Percentiles rank a stretch among this genome's conserved stretches.
phyloP scores from a whole-genome alignment of 1,139 yeast species.

The Pichia sp. region DNA sequence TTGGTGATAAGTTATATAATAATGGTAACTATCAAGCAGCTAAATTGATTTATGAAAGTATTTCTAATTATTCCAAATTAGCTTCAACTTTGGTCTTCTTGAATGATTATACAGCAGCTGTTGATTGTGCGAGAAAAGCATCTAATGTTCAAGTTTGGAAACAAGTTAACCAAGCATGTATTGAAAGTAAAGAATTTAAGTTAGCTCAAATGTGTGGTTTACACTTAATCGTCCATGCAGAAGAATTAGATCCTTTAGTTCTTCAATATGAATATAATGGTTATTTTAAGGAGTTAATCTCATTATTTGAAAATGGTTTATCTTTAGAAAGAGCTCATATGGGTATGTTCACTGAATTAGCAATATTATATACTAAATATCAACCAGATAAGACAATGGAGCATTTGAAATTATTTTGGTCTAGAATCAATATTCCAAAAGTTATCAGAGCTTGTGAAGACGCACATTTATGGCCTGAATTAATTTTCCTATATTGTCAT shows the following conservation, averaged over 20 bases:
- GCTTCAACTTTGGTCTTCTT: conserved; percentile 93
- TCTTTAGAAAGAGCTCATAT: conserved; percentile 98
- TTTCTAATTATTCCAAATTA: conserved; percentile 90
- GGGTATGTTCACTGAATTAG: conserved; percentile 99
- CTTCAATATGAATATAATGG: conserved; percentile 84
- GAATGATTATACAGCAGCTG: conserved; percentile 92
- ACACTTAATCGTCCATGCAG: conserved; percentile 94
- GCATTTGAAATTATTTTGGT: conserved; percentile 96
- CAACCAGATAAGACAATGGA: conserved; percentile 91
- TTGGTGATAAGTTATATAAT: conserved; percentile 87
- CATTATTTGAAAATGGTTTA: conserved; percentile 91
- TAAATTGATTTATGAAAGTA: conserved; percentile 74
- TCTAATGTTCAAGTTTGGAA: conserved; percentile 94
- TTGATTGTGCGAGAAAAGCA: conserved; percentile 98
- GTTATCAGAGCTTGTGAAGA: conserved; percentile 90
- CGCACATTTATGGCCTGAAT: conserved; percentile 95
- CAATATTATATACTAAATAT: conserved; percentile 84
- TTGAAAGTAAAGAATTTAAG: conserved; percentile 91
- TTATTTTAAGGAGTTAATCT: conserved; percentile 83
- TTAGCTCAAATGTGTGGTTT: conserved; percentile 98
- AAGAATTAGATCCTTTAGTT: conserved; percentile 88
- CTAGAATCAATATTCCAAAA: conserved; percentile 95
- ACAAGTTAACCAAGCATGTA: conserved; percentile 94
- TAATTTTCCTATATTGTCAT: conserved; percentile 93
- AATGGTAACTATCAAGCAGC: conserved; percentile 88